These are phyloP conservation scores for Globisporangium camurandrum DNA, from an alignment of 352 stramenopile species.

Conservation along the genomic window DNA sequence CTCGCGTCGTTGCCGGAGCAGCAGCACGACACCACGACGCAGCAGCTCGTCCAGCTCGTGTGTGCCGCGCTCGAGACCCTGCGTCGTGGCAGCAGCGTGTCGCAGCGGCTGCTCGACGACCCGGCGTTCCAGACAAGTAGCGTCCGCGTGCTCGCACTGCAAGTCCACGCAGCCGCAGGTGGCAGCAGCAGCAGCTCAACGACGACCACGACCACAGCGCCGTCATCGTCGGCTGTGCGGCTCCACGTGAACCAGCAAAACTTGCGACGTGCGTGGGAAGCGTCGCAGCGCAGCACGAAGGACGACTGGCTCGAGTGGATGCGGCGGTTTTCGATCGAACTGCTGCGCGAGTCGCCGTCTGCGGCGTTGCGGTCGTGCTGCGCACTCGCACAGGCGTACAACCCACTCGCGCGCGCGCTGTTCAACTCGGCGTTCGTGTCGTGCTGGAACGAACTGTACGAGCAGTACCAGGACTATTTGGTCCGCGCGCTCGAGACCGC, in stretches of 20 bases:
- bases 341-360: constrained; percentile 95
- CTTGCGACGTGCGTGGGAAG: constrained; percentile 92
- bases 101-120: constrained; percentile 43
- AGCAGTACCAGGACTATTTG: constrained; percentile 91
- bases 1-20: constrained; percentile 45
- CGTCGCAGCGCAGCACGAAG: constrained; percentile 86
- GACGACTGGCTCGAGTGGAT: constrained; percentile 98
- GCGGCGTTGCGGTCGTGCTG: constrained; percentile 90
- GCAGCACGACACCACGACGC: constrained; percentile 27
- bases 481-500: constrained; percentile 91
- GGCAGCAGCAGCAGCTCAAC: constrained; percentile 13
- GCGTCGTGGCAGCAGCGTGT: constrained; percentile 32
- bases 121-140: constrained; percentile 36
- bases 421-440: constrained; percentile 99
- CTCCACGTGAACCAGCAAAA: constrained; percentile 92
- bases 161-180: constrained; percentile 23
- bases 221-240: constrained; percentile 42
- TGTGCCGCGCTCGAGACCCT: constrained; percentile 47
- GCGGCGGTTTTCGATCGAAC: constrained; percentile 92
- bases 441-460: constrained; percentile 96
- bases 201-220: constrained; percentile 11
- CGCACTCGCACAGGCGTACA: constrained; percentile 93
- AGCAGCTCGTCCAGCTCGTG: constrained; percentile 42
- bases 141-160: constrained; percentile 30
- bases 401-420: constrained; percentile 93